Evolutionary conservation across 768 basidiomycete species (phyloP).

Genomic region (Clavulina sp.): DNA sequence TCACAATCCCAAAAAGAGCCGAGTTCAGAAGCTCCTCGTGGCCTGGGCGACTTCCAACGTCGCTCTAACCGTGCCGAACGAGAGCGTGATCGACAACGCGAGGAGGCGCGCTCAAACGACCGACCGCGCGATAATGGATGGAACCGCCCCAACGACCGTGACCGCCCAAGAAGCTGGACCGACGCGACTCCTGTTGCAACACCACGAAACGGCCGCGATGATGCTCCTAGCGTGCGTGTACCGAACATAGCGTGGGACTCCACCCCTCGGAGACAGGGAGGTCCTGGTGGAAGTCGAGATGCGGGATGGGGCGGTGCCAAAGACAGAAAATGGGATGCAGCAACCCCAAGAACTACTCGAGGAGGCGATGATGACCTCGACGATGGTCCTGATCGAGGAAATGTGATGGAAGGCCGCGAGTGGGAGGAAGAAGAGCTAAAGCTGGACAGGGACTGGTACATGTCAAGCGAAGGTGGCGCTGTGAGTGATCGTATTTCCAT

Average conservation of each 20-base stretch:
- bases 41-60: constrained; percentile 86
- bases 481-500: constrained; percentile 21
- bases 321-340: constrained; percentile 58
- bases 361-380: constrained; percentile 29
- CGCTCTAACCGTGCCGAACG: constrained; percentile 59
- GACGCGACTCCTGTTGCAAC: constrained; percentile 20
- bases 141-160: constrained; percentile 22
- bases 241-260: constrained; percentile 92
- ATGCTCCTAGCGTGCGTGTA: constrained; percentile 71
- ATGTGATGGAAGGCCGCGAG: constrained; percentile 60
- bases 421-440: constrained; percentile 96
- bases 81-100: constrained; percentile 31
- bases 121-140: constrained; percentile 6
- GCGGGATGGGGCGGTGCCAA: constrained; percentile 42
- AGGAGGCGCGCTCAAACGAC: constrained; percentile 14
- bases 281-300: constrained; percentile 26
- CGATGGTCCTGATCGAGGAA: constrained; percentile 40
- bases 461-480: constrained; percentile 72
- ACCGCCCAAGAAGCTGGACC: constrained; percentile 25
- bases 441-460: constrained; percentile 94
- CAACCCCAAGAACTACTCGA: constrained; percentile 53
- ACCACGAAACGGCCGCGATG: constrained; percentile 20
- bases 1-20: constrained; percentile 34
- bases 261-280: constrained; percentile 47
- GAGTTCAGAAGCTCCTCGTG: constrained; percentile 42